Evolutionary conservation across 1,284 basidiomycete genomes (phyloP).

Genomic region (Rhodofomes roseus): DNA sequence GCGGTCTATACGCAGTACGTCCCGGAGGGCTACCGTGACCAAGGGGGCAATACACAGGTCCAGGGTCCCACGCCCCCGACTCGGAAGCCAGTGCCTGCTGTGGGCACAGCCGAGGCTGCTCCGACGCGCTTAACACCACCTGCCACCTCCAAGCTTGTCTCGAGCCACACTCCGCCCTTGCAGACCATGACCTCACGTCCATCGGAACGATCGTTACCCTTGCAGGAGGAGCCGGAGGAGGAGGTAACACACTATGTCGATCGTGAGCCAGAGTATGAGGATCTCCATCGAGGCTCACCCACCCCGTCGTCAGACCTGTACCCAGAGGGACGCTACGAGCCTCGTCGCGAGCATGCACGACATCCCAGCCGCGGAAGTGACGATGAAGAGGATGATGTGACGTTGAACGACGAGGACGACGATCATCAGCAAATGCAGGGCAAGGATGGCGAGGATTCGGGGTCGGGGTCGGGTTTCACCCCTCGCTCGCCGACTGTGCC

Average conservation of each 20-base stretch:
- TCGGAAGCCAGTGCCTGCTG: conserved; percentile 19
- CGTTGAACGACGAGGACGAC: conserved; percentile 40
- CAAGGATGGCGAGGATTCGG: conserved; percentile 30
- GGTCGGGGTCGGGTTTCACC: conserved; percentile 49
- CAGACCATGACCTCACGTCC: conserved; percentile 53
- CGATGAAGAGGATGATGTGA: conserved; percentile 48
- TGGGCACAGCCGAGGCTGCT: conserved; percentile 9
- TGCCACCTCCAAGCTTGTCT: conserved; percentile 33
- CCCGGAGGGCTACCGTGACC: conserved; percentile 40
- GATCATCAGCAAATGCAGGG: conserved; percentile 27
- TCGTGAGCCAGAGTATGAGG: conserved; percentile 31
- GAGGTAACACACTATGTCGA: conserved; percentile 36
- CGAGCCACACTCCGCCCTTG: conserved; percentile 54
- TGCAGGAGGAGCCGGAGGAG: conserved; percentile 75
- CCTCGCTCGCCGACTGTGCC: conserved; percentile 65
- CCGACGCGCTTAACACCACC: conserved; percentile 39
- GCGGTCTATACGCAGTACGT: conserved; percentile 45
- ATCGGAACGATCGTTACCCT: conserved; percentile 70
- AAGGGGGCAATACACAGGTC: conserved; percentile 21
- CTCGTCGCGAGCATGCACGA: conserved; percentile 12
- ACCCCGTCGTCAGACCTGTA: conserved; percentile 54
- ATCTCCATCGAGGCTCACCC: conserved; percentile 40
- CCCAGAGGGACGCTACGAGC: conserved; percentile 39
- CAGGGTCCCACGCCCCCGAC: conserved; percentile 28
- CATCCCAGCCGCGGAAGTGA: conserved; percentile 11